Percentiles rank a stretch among this genome's conserved stretches.
These are phyloP conservation scores for Metarhizium humberi DNA, from an alignment of 2,329 filamentous ascomycete species.

Conservation along the genomic window DNA sequence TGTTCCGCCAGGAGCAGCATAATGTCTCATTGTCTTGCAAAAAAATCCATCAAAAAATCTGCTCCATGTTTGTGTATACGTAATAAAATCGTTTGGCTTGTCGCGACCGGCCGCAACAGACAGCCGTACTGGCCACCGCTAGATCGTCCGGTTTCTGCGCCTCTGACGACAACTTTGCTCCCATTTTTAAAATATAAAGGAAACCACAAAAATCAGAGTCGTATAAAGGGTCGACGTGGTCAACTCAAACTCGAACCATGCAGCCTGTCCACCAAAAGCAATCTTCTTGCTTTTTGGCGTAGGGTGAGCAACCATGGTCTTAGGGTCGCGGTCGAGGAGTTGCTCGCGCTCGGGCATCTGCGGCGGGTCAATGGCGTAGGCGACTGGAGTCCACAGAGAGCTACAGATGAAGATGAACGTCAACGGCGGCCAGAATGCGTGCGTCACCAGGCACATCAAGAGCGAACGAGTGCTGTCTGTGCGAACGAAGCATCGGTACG, in stretches of 20 bases:
- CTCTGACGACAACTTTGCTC: neutral
- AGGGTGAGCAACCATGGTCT: constrained; percentile 44
- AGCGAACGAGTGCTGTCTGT: constrained; percentile 27
- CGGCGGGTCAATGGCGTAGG: constrained; percentile 52
- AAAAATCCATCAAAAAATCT: neutral
- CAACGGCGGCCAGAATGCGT: constrained; percentile 53
- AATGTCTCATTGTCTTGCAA: neutral
- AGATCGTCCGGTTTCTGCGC: neutral
- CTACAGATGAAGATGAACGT: constrained; percentile 46
- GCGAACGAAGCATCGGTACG: constrained; percentile 38
- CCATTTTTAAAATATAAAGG: constrained; percentile 19
- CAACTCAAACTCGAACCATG: constrained; percentile 48
- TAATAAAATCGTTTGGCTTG: neutral
- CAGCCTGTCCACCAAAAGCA: constrained; percentile 42
- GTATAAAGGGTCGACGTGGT: constrained; percentile 41
- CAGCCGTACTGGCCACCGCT: too few relatives aligned
- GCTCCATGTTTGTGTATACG: neutral
- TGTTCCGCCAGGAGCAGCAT: neutral
- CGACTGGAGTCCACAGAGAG: constrained; percentile 48
- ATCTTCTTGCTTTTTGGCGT: constrained; percentile 43
- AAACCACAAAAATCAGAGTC: constrained; percentile 35
- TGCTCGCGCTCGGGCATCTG: constrained; percentile 47
- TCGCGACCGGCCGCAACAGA: neutral
- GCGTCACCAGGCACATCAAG: constrained; percentile 45
- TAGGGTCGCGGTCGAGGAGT: constrained; percentile 43